Percentiles rank a stretch among this genome's conserved stretches.
phyloP scores from a whole-genome alignment of 305 asterid genomes.

The Fraxinus xanthoxyloides region DNA sequence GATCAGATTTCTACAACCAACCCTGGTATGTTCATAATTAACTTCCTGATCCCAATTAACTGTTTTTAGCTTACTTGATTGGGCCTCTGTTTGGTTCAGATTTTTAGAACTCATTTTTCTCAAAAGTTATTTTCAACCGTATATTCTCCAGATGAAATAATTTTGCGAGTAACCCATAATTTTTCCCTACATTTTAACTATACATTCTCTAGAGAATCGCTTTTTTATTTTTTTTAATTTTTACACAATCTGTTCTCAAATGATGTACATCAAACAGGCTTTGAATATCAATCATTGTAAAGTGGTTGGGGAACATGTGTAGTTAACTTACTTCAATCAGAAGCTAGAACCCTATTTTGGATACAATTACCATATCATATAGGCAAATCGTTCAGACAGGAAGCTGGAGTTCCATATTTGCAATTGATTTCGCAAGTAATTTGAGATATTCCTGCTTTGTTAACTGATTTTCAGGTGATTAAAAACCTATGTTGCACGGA shows the following conservation, averaged over 20 bases:
- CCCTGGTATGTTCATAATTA: slow-evolving; percentile 60
- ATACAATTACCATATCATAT: background rate
- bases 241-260: background rate
- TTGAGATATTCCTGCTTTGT: slow-evolving; percentile 1
- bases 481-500: background rate
- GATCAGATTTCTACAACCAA: slow-evolving; percentile 84
- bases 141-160: background rate
- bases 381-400: background rate
- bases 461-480: background rate
- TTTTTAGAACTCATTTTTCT: background rate
- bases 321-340: background rate
- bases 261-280: background rate
- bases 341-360: background rate
- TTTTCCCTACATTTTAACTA: background rate
- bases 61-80: background rate
- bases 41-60: background rate
- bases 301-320: background rate
- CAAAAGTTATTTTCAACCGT: background rate
- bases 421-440: background rate
- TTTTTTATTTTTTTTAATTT: no score
- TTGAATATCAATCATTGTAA: background rate
- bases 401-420: background rate
- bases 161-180: background rate
- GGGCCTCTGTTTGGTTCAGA: background rate
- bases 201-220: background rate